These are phyloP conservation scores for Tritrichomonas foetus DNA, from an alignment of 208 protist genomes.

Conservation along the genomic window DNA sequence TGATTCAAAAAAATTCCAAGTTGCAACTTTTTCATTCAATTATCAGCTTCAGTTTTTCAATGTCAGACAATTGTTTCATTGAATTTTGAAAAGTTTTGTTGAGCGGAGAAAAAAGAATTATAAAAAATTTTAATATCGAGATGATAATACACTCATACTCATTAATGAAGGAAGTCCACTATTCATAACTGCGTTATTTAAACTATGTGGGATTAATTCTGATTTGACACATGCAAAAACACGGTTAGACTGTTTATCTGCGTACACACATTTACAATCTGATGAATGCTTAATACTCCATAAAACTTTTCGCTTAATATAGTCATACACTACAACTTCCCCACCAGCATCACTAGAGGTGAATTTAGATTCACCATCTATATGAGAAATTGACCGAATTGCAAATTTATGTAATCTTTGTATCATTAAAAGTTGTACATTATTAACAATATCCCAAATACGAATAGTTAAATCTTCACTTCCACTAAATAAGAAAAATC, in stretches of 20 bases:
- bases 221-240: background rate
- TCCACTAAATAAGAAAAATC: conserved; percentile 12
- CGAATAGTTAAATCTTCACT: conserved; percentile 21
- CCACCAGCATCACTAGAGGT: background rate
- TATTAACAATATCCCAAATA: conserved; percentile 33
- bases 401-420: background rate
- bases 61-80: too few relatives aligned
- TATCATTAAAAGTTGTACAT: background rate
- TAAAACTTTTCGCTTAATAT: background rate
- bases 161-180: too few relatives aligned
- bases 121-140: too few relatives aligned
- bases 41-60: too few relatives aligned
- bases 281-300: background rate
- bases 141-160: too few relatives aligned
- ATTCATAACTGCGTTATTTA: too few relatives aligned
- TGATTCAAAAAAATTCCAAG: too few relatives aligned
- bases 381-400: background rate
- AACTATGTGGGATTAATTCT: background rate
- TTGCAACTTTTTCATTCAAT: too few relatives aligned
- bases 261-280: background rate
- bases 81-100: too few relatives aligned
- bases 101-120: too few relatives aligned
- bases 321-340: background rate
- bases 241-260: background rate
- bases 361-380: background rate